Percentiles rank a stretch among this genome's conserved stretches.
These are phyloP conservation scores for Crithidia expoeki DNA, from an alignment of 208 protist genomes.

Conservation along the genomic window DNA sequence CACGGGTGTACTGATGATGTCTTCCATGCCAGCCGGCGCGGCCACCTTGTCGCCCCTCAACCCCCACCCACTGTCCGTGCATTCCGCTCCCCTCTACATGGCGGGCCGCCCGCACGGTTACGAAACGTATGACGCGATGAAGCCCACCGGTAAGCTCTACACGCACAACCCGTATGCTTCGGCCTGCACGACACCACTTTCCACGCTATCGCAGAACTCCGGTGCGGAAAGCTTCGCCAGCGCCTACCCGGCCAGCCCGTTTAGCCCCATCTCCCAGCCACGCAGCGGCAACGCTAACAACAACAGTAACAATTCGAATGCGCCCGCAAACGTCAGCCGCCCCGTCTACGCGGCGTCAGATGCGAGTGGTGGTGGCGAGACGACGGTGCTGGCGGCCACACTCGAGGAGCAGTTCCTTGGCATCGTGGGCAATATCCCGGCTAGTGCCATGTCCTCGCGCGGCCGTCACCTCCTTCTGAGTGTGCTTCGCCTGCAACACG, in stretches of 20 bases:
- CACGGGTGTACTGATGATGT: neutral
- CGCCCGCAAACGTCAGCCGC: neutral
- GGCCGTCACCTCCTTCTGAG: constrained; percentile 62
- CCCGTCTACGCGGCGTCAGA: constrained; percentile 23
- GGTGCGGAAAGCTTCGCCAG: constrained; percentile 33
- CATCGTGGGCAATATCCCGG: constrained; percentile 50
- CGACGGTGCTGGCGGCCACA: constrained; percentile 31
- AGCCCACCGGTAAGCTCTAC: constrained; percentile 31
- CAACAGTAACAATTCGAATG: constrained; percentile 1
- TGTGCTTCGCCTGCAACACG: constrained; percentile 63
- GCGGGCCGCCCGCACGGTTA: constrained; percentile 19
- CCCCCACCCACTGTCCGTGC: constrained; percentile 7
- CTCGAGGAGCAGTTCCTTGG: constrained; percentile 53
- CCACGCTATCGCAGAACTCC: constrained; percentile 18
- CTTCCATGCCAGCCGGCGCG: neutral
- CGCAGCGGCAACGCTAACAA: neutral
- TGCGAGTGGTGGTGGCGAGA: constrained; percentile 14
- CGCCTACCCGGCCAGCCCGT: neutral
- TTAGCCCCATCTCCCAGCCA: neutral
- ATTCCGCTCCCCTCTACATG: neutral
- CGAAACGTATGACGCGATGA: constrained; percentile 9
- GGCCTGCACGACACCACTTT: constrained; percentile 19
- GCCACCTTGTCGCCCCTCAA: constrained; percentile 7
- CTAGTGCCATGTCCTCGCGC: constrained; percentile 50
- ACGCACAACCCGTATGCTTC: constrained; percentile 84